These are phyloP conservation scores for Sporothrix humicola DNA, from an alignment of 2,329 filamentous ascomycete genomes.

Conservation along the genomic window DNA sequence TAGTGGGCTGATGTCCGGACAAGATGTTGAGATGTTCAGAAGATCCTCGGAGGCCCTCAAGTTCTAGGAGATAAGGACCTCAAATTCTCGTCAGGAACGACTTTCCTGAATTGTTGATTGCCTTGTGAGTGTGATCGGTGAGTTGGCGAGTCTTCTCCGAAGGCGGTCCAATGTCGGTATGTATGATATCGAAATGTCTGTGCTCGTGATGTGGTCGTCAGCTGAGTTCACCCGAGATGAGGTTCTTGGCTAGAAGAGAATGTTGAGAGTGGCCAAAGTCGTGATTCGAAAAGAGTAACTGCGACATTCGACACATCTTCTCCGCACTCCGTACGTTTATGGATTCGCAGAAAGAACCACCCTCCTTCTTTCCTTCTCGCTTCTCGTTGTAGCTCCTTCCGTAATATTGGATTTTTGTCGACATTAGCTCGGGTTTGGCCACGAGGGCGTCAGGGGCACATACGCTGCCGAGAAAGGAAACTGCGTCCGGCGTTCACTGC, in stretches of 20 bases:
- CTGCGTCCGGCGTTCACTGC: background rate
- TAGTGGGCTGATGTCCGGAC: background rate
- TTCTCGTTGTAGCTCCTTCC: background rate
- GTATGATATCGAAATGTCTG: background rate
- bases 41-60: no score
- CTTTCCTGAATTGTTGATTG: background rate
- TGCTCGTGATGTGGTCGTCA: no score
- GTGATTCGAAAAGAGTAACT: background rate
- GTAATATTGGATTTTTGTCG: background rate
- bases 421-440: background rate
- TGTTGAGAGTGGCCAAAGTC: background rate
- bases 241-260: background rate
- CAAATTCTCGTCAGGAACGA: background rate
- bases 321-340: background rate
- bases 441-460: background rate
- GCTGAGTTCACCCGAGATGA: background rate
- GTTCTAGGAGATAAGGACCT: no score
- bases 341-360: background rate
- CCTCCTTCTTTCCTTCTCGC: no score
- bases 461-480: constrained; percentile 7
- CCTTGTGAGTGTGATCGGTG: no score
- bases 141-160: constrained; percentile 5
- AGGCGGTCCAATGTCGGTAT: background rate
- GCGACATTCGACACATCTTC: background rate
- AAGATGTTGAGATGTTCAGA: background rate